Evolutionary conservation across 2,329 filamentous ascomycete genomes (phyloP).

Genomic region (Helicocarpus griseus): DNA sequence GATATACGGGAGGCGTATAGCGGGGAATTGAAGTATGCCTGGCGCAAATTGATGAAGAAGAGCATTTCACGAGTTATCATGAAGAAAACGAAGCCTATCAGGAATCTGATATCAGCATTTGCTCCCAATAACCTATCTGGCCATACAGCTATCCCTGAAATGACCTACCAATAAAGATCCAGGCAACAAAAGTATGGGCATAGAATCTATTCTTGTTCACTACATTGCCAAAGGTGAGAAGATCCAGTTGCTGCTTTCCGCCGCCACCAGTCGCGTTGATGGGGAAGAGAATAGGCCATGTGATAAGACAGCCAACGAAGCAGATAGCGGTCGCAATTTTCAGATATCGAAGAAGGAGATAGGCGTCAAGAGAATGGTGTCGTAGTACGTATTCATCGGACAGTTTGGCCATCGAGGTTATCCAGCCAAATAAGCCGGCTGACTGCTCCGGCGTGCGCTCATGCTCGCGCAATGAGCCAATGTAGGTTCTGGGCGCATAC

Average conservation of each 20-base stretch:
- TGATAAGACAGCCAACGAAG: constrained; percentile 72
- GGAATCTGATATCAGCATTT: not conserved
- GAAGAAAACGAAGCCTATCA: constrained; percentile 66
- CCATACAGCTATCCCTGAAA: too few relatives aligned
- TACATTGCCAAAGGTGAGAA: constrained; percentile 72
- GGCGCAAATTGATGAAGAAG: constrained; percentile 84
- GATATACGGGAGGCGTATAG: constrained; percentile 78
- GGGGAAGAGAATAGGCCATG: constrained; percentile 82
- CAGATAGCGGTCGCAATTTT: constrained; percentile 69
- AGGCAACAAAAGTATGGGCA: constrained; percentile 70
- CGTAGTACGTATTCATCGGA: constrained; percentile 73
- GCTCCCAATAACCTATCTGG: too few relatives aligned
- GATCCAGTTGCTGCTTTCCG: constrained; percentile 56
- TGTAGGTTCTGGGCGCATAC: constrained; percentile 48
- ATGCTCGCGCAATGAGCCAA: constrained; percentile 41
- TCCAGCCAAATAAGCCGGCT: constrained; percentile 57
- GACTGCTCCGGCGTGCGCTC: constrained; percentile 52
- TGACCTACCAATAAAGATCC: constrained; percentile 60
- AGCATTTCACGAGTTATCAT: constrained; percentile 80
- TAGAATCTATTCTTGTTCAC: constrained; percentile 58
- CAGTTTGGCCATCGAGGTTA: constrained; percentile 55
- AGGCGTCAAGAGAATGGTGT: constrained; percentile 86
- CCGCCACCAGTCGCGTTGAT: constrained; percentile 76
- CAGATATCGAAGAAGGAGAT: constrained; percentile 80
- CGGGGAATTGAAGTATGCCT: constrained; percentile 82